Evolutionary conservation across 208 protist genomes (phyloP), one percentile per base, ranked within the genome.

Genomic region (Leishmania amazonensis): DNA sequence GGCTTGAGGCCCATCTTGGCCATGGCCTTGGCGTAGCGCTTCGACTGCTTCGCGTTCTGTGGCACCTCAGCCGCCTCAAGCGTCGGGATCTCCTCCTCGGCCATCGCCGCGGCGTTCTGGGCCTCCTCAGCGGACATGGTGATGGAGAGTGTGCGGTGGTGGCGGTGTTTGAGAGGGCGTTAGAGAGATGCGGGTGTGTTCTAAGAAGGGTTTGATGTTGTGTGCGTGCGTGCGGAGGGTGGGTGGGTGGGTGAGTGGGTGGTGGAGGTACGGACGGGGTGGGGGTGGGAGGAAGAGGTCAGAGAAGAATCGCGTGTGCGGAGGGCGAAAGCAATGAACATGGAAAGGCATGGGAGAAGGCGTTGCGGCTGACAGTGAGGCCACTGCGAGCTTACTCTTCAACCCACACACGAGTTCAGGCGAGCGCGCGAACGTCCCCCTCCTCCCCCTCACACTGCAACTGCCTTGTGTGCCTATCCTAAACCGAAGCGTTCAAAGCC

Each of bases 1-100:
- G 90, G 97, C 94, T 99, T 99, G 84, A 99, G 92, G 80, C 98
- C 98, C 86, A 99, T 96, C 95, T 99, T 99, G 72, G 91, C 81
- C 94, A 99, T 98, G 65, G 96, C 96, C 93, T 99, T 99, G 60
- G 98, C 90, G 85, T 94, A 95, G 95, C 99, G 99, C 91, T 99
- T 99, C 88, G 90, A 91, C 85, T 91, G 88, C 88, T 94, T 94
- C 84, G 89, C 85, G 80, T 54, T 85, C 88, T 93, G 89, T 57
- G 89, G 83, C 70, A 89, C 87, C 76, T 96, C 93, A 47, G 91
- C 93, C 57, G 85, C 88, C 86, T 96, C 90, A 58, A 95, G 89
- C 62, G 90, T 91, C 78, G 91, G 90, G 75, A 96, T 87, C 85
- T 94, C 91, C 64, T 94, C 93, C 77, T 94, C 93, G 38, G 47